A percentile compares a stretch with the other conserved stretches of the same genome.
These are phyloP conservation scores for Capsicum rhomboideum DNA, from an alignment of 257 asterid species.

Conservation along the genomic window DNA sequence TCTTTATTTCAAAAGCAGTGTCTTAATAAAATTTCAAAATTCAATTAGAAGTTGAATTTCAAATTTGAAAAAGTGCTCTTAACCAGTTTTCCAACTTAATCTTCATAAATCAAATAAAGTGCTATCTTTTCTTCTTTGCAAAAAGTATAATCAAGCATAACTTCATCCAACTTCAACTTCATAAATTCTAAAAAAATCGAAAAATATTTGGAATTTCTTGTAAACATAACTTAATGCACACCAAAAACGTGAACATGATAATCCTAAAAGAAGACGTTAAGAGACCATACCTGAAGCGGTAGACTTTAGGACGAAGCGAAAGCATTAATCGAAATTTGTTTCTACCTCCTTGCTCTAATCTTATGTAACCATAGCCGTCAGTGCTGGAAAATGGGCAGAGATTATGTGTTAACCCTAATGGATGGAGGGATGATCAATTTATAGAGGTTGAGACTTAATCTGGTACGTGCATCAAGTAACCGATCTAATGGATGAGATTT, in stretches of 20 bases:
- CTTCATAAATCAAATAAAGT: not conserved
- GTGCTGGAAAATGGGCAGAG: not conserved
- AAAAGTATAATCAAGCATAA: no score
- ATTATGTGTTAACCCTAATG: not conserved
- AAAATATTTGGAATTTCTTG: no score
- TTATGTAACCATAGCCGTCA: not conserved
- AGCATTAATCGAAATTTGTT: not conserved
- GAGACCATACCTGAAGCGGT: not conserved
- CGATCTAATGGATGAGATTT: no score
- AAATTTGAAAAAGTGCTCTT: no score
- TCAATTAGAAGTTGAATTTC: no score
- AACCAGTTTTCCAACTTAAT: not conserved
- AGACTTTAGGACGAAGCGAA: not conserved
- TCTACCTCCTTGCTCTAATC: not conserved
- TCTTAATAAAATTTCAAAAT: no score
- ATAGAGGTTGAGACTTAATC: no score
- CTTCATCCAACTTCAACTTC: not conserved
- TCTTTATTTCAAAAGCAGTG: no score
- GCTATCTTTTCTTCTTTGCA: not conserved
- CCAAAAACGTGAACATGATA: not conserved
- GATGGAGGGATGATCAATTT: no score
- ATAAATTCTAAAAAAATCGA: no score
- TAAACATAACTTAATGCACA: not conserved
- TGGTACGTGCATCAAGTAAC: no score
- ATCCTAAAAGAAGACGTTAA: not conserved